Conservation (phyloP, 2,329 filamentous ascomycete genomes). For the Verticillium zaregamsianum region DNA sequence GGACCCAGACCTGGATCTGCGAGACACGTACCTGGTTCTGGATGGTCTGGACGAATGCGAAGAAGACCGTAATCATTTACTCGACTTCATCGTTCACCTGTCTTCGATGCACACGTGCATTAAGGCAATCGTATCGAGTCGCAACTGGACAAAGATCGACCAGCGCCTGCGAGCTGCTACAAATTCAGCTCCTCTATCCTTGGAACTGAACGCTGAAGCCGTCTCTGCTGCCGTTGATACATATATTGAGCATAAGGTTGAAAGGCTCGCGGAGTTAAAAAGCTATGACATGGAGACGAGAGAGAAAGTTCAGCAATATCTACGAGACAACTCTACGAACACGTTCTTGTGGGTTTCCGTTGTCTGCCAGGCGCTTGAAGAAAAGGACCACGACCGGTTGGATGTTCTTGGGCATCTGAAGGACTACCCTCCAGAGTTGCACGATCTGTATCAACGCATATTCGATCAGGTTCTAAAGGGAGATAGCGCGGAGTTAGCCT, state of each 20-base stretch:
- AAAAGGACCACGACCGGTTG: neutral
- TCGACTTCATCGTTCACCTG: constrained; percentile 24
- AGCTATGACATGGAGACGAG: constrained; percentile 2
- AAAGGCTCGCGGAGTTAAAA: constrained; percentile 14
- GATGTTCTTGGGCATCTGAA: neutral
- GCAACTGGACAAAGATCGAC: constrained; percentile 32
- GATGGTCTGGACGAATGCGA: constrained; percentile 17
- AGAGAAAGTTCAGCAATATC: constrained; percentile 7
- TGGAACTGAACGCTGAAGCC: constrained; percentile 30
- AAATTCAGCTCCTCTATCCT: constrained; percentile 19
- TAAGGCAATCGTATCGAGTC: constrained; percentile 41
- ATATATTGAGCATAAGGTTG: constrained; percentile 28
- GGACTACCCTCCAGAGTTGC: constrained; percentile 27
- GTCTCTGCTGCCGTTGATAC: constrained; percentile 25
- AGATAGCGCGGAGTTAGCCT: constrained; percentile 23
- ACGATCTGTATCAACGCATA: constrained; percentile 33
- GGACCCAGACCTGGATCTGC: constrained; percentile 20
- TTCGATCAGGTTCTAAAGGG: constrained; percentile 22
- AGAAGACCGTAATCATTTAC: constrained; percentile 21
- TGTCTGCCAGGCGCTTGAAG: constrained; percentile 6
- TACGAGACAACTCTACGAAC: constrained; percentile 26
- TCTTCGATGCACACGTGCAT: constrained; percentile 15
- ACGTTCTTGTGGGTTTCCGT: constrained; percentile 34
- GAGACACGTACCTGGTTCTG: constrained; percentile 29
- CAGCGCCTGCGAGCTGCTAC: constrained; percentile 17